Evolutionary conservation across 2,329 filamentous ascomycete genomes (phyloP).

Genomic region (Coniosporium tulheliwenetii): DNA sequence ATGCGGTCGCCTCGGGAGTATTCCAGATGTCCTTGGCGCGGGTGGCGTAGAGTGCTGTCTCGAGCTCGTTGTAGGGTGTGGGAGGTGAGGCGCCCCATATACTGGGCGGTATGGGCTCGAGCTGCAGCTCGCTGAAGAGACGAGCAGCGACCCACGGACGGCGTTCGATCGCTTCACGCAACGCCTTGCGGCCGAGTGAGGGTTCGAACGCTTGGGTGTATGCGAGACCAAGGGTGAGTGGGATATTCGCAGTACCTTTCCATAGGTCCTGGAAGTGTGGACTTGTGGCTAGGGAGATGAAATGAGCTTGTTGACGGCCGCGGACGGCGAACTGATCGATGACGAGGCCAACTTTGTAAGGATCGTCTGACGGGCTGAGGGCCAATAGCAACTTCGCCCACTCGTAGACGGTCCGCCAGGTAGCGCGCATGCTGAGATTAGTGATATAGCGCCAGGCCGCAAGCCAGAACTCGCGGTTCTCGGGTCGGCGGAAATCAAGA

Average conservation of each 20-base stretch:
- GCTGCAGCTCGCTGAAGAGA: slow-evolving; percentile 64
- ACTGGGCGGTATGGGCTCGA: slow-evolving; percentile 58
- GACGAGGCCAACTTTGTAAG: slow-evolving; percentile 66
- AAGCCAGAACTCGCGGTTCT: slow-evolving; percentile 88
- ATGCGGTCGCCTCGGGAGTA: slow-evolving; percentile 49
- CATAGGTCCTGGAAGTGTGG: slow-evolving; percentile 31
- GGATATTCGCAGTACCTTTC: slow-evolving; percentile 50
- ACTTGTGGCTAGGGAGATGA: slow-evolving; percentile 51
- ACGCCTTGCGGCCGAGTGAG: slow-evolving; percentile 45
- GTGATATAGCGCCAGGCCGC: slow-evolving; percentile 78
- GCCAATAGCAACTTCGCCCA: slow-evolving; percentile 78
- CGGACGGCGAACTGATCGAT: slow-evolving; percentile 77
- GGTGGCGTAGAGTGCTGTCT: slow-evolving; percentile 60
- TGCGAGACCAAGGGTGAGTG: slow-evolving; percentile 63
- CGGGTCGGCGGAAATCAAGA: slow-evolving; percentile 63
- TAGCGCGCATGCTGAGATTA: slow-evolving; percentile 78
- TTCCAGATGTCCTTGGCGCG: slow-evolving; percentile 78
- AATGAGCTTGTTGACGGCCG: slow-evolving; percentile 59
- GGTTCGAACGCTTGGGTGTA: slow-evolving; percentile 54
- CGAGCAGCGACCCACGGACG: slow-evolving; percentile 76
- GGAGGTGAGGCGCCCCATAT: slow-evolving; percentile 69
- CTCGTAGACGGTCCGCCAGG: slow-evolving; percentile 81
- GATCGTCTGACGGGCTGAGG: slow-evolving; percentile 57
- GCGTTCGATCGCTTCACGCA: slow-evolving; percentile 52
- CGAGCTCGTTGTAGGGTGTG: slow-evolving; percentile 48